A percentile compares a stretch with the other conserved stretches of the same genome.
These are phyloP conservation scores for Penicillium hesseltinei DNA, from an alignment of 2,329 filamentous ascomycete genomes.

Conservation along the genomic window DNA sequence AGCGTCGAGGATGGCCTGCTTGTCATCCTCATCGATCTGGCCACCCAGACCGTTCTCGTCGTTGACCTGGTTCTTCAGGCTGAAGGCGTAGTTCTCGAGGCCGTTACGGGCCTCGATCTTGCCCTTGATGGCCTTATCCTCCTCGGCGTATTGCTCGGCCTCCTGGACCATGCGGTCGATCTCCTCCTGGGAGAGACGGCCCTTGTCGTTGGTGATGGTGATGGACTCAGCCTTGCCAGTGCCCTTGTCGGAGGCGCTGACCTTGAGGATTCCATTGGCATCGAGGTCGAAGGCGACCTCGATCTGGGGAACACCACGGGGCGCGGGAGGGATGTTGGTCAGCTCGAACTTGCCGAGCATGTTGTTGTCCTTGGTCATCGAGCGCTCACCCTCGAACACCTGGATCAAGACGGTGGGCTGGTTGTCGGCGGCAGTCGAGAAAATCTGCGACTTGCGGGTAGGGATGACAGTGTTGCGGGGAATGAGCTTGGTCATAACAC, in stretches of 20 bases:
- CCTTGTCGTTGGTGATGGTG: slow-evolving; percentile 99
- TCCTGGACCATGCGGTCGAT: slow-evolving; percentile 99
- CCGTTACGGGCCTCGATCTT: slow-evolving; percentile 95
- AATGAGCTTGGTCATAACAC: slow-evolving; percentile 97
- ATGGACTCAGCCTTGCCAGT: slow-evolving; percentile 97
- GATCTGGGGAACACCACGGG: slow-evolving; percentile 95
- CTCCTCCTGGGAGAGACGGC: slow-evolving; percentile 90
- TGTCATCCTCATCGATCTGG: slow-evolving; percentile 98
- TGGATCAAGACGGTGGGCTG: slow-evolving; percentile 94
- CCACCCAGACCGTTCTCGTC: slow-evolving; percentile 95
- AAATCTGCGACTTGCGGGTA: slow-evolving; percentile 96
- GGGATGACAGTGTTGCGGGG: slow-evolving; percentile 92
- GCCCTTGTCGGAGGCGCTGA: slow-evolving; percentile 94
- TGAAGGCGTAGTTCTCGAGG: slow-evolving; percentile 99
- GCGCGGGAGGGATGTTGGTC: slow-evolving; percentile 89
- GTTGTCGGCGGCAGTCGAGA: slow-evolving; percentile 95
- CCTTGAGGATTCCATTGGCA: slow-evolving; percentile 97
- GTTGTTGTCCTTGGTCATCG: slow-evolving; percentile 97
- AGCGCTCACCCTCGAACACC: slow-evolving; percentile 90
- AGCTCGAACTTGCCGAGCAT: slow-evolving; percentile 97
- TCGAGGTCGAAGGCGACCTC: slow-evolving; percentile 98
- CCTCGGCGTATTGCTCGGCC: slow-evolving; percentile 97
- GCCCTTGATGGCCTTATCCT: slow-evolving; percentile 97
- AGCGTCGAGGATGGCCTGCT: slow-evolving; percentile 91
- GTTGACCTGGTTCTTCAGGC: slow-evolving; percentile 97